A percentile compares a stretch with the other conserved stretches of the same genome.
phyloP scores from a whole-genome alignment of 352 stramenopile genomes.

The Halophytophthora polymorphica region DNA sequence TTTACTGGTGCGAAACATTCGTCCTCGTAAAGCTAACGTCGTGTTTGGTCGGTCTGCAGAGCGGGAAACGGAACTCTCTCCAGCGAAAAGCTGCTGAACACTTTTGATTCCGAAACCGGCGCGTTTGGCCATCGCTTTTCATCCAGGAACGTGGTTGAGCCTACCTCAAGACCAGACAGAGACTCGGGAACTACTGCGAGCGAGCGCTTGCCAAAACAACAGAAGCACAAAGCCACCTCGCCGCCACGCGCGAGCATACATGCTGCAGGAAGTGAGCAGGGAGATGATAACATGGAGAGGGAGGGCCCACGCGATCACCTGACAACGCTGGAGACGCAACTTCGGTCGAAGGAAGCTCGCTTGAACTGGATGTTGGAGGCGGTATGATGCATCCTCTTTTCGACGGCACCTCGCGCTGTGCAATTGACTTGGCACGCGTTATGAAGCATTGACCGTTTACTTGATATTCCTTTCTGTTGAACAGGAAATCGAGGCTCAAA shows the following conservation, averaged over 20 bases:
- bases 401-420: not conserved
- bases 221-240: constrained; percentile 3
- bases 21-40: too few relatives aligned
- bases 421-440: too few relatives aligned
- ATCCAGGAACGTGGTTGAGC: too few relatives aligned
- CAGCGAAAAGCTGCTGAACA: too few relatives aligned
- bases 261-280: not conserved
- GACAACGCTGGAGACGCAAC: constrained; percentile 35
- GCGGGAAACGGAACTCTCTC: too few relatives aligned
- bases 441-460: not conserved
- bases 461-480: not conserved
- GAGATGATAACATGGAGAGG: not conserved
- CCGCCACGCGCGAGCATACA: not conserved
- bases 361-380: constrained; percentile 76
- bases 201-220: constrained; percentile 5
- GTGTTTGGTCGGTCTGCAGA: too few relatives aligned
- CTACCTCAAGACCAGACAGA: not conserved
- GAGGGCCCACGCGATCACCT: constrained; percentile 31
- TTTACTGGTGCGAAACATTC: not conserved
- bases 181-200: constrained; percentile 5
- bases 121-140: too few relatives aligned
- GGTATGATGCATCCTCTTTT: constrained; percentile 19
- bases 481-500: constrained; percentile 78
- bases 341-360: constrained; percentile 57
- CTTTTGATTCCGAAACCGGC: too few relatives aligned